Conservation (phyloP, 441 rosid genomes). For the Erysimum cheiri region DNA sequence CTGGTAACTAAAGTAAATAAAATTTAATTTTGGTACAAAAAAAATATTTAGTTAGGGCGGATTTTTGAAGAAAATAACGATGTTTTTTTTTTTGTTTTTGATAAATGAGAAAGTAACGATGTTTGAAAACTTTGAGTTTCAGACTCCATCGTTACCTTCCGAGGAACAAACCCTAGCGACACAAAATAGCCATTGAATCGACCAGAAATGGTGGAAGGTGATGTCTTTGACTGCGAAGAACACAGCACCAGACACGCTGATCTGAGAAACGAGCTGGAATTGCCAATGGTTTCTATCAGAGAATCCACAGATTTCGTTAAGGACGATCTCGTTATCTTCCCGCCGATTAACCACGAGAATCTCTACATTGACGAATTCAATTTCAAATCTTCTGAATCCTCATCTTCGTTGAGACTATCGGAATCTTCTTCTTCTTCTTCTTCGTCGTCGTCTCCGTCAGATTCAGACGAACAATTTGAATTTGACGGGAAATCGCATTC, state of each 20-base stretch:
- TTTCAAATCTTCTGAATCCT: slow-evolving; percentile 6
- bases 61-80: neutral
- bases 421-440: slow-evolving; percentile 5
- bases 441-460: slow-evolving; percentile 18
- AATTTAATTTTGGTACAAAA: too few relatives aligned
- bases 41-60: neutral
- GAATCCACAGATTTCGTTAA: slow-evolving; percentile 31
- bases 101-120: neutral
- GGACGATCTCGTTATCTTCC: slow-evolving; percentile 55
- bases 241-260: neutral
- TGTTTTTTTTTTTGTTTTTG: too few relatives aligned
- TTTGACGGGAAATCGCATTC: neutral
- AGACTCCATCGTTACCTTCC: neutral
- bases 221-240: neutral
- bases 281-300: slow-evolving; percentile 55
- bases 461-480: slow-evolving; percentile 7
- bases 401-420: slow-evolving; percentile 5
- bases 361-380: slow-evolving; percentile 42
- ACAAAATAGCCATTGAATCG: neutral
- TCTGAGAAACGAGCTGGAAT: neutral
- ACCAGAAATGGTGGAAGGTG: slow-evolving; percentile 15
- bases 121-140: slow-evolving; percentile 12
- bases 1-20: too few relatives aligned
- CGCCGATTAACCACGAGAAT: slow-evolving; percentile 77
- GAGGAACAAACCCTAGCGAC: slow-evolving; percentile 1